phyloP scores from a whole-genome alignment of 169 alveolate genomes.

The Plasmodium sp. region DNA sequence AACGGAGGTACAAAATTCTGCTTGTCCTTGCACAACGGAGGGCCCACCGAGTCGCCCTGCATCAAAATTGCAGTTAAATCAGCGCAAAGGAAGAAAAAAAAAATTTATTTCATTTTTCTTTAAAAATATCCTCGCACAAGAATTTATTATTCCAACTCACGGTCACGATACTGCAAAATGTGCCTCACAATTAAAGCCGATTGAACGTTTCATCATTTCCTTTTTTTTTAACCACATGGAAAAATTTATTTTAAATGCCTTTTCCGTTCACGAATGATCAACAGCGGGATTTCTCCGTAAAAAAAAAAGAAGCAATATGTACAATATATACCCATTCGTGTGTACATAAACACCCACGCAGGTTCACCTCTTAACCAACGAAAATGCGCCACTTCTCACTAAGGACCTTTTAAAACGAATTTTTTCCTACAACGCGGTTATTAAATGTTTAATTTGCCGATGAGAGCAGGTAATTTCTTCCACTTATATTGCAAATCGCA shows the following conservation, averaged over 20 bases:
- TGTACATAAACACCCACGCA: neutral
- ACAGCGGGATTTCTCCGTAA: neutral
- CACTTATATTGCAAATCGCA: neutral
- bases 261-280: neutral
- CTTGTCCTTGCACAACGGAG: neutral
- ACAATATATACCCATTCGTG: neutral
- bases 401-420: neutral
- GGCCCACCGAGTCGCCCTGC: neutral
- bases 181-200: neutral
- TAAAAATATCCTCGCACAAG: neutral
- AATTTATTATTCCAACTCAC: neutral
- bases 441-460: neutral
- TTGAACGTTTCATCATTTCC: neutral
- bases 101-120: neutral
- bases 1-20: neutral
- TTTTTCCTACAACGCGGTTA: neutral
- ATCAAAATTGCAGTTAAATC: neutral
- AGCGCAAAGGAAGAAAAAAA: neutral
- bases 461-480: neutral
- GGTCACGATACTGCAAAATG: neutral
- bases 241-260: neutral
- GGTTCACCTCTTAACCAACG: neutral
- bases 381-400: neutral
- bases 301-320: neutral
- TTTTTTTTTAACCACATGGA: neutral